Base-by-base conservation (phyloP, 2,329 filamentous ascomycete genomes). In the Exophiala alcalophila region DNA sequence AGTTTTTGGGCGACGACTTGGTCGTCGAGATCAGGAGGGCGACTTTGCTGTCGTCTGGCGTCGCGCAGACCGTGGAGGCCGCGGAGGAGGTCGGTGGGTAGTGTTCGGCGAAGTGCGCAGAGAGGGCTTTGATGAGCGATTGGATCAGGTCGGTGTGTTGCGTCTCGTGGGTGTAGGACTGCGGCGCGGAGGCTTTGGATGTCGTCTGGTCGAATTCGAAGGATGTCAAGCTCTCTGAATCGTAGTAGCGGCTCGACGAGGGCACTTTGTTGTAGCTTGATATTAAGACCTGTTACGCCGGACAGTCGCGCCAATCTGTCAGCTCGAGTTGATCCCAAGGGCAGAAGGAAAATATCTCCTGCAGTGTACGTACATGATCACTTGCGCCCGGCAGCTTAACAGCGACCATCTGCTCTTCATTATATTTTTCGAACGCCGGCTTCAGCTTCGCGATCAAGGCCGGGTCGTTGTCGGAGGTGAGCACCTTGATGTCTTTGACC, bases 1-100 rank as follows among this genome's bases (percentile, higher is more conserved):
- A 98, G 75, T 98, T 98, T 64, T 90, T 88, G 5, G 94, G 92
- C 59, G 86, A 94, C 73, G 97, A 97, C 67, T 96, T 96, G 73
- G 92, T 96, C 43, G 90, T 86, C 34, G 95, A 90, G 36, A 95
- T 80, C 40, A 94, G 68, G 52, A 96, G 74, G 33, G 89, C 87
- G 47, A 97, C 68, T 82, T 80, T 19, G 78, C 77, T 63, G 91
- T 83, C 74, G 21, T 50, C 44, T 9, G 53, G 35, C 12, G 49
- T 39, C n/a, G 43, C 35, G 32, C 41, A 45, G 55, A 80, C 81
- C 8, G 91, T 87, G 64, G 86, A 96, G 34, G 87, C 86, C 54
- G 90, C 88, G 56, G 84, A 84, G 9, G 85, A 81, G 39, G 83
- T 84, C 58, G 80, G 84, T 7, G 87, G 81, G 64, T 90, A 98